phyloP scores from a whole-genome alignment of 441 rosid genomes.

The Pelargonium citronellum region DNA sequence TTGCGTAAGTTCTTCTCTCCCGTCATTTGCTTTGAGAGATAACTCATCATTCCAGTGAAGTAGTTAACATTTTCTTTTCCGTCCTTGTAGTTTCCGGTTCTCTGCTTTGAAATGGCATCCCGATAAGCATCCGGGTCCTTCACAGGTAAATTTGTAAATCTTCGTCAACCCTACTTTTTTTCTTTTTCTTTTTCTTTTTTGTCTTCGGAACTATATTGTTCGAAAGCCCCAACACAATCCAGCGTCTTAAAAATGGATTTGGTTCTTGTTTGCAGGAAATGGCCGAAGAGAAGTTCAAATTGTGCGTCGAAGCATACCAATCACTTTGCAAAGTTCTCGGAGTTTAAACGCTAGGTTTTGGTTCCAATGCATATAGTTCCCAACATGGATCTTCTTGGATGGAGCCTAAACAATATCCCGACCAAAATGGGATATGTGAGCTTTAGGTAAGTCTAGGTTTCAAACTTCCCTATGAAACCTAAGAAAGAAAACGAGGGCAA shows the following conservation, averaged over 20 bases:
- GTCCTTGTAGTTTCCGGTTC: constrained; percentile 48
- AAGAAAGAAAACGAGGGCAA: too few relatives aligned
- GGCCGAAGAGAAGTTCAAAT: constrained; percentile 66
- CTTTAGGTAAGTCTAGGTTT: neutral
- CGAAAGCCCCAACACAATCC: too few relatives aligned
- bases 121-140: constrained; percentile 67
- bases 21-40: constrained; percentile 1
- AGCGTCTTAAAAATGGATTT: too few relatives aligned
- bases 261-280: constrained; percentile 30
- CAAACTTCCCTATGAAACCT: neutral
- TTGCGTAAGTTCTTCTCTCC: constrained; percentile 38
- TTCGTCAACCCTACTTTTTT: neutral
- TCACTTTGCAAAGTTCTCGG: constrained; percentile 47
- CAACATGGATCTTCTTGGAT: neutral
- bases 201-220: too few relatives aligned
- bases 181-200: too few relatives aligned
- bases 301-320: constrained; percentile 52
- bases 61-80: neutral
- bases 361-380: constrained; percentile 1
- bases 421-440: too few relatives aligned
- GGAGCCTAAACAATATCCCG: neutral
- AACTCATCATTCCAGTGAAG: constrained; percentile 1
- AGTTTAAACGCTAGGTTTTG: constrained; percentile 5
- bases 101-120: constrained; percentile 93
- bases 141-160: constrained; percentile 43